Evolutionary conservation across 129 eudicot genomes (phyloP).

Genomic region (Flaveria sonorensis): DNA sequence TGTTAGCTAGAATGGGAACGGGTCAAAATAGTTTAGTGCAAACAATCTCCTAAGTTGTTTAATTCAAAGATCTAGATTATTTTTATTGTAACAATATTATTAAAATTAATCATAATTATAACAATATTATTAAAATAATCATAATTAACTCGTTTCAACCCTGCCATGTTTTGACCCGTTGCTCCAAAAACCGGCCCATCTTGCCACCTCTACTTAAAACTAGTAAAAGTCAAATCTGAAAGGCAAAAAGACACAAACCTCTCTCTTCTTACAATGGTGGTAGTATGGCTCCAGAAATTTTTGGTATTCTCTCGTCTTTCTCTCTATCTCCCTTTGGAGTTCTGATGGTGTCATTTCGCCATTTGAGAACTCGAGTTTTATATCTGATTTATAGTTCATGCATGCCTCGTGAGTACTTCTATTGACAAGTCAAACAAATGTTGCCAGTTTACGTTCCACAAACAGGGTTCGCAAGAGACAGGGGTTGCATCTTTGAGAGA

Average conservation of each 20-base stretch:
- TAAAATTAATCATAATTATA: neutral
- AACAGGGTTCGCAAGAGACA: too few relatives aligned
- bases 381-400: conserved; percentile 25
- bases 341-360: conserved; percentile 32
- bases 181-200: neutral
- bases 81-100: neutral
- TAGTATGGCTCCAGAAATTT: conserved; percentile 32
- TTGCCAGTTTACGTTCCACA: neutral
- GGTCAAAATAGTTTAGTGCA: neutral
- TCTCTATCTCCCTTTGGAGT: conserved; percentile 37
- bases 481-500: neutral
- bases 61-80: neutral
- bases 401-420: conserved; percentile 12
- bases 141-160: neutral
- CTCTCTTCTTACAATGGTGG: conserved; percentile 37
- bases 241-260: conserved; percentile 25
- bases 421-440: neutral
- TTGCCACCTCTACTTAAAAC: neutral
- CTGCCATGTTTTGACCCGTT: neutral
- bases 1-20: neutral
- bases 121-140: neutral
- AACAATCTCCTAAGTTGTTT: conserved; percentile 7
- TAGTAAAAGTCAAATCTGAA: neutral
- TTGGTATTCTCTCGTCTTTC: conserved; percentile 45
- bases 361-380: conserved; percentile 45